Evolutionary conservation across 768 basidiomycete genomes (phyloP).

Genomic region (Xerocomus potaroensis): DNA sequence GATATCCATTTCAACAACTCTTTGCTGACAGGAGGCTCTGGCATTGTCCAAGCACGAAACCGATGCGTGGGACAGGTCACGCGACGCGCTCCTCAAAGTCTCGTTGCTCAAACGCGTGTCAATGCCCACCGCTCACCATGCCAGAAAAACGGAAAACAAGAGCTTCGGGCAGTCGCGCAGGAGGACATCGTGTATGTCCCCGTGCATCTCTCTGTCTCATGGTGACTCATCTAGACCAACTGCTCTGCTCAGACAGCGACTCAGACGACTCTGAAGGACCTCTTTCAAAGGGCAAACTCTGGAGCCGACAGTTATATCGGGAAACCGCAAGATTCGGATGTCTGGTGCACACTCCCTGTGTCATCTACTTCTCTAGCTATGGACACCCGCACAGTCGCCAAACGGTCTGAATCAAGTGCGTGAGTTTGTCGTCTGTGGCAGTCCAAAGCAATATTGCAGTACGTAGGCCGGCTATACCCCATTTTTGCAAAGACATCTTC

Average conservation of each 20-base stretch:
- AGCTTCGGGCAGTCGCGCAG: slow-evolving; percentile 7
- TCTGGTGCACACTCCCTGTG: background rate
- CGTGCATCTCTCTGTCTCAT: background rate
- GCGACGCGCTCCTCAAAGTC: slow-evolving; percentile 16
- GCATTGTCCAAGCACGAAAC: background rate
- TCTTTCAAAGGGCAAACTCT: slow-evolving; percentile 18
- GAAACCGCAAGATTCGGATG: slow-evolving; percentile 1
- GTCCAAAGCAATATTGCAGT: background rate
- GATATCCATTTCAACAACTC: slow-evolving; percentile 34
- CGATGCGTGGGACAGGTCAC: slow-evolving; percentile 14
- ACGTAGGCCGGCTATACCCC: slow-evolving; percentile 23
- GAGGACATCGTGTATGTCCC: slow-evolving; percentile 17
- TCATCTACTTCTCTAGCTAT: background rate
- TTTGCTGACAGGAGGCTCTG: slow-evolving; percentile 9
- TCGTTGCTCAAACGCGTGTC: background rate
- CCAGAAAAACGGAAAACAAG: slow-evolving; percentile 23
- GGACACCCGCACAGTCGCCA: background rate
- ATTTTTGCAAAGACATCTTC: slow-evolving; percentile 20
- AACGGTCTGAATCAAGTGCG: slow-evolving; percentile 19
- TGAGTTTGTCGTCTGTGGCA: slow-evolving; percentile 1
- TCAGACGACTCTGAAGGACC: slow-evolving; percentile 28
- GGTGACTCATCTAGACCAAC: slow-evolving; percentile 9
- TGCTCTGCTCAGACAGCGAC: slow-evolving; percentile 7
- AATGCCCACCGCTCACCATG: slow-evolving; percentile 14
- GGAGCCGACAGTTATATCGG: background rate